These are phyloP conservation scores for Lactuca sativa DNA, from an alignment of 129 eudicot species.

Conservation along the genomic window DNA sequence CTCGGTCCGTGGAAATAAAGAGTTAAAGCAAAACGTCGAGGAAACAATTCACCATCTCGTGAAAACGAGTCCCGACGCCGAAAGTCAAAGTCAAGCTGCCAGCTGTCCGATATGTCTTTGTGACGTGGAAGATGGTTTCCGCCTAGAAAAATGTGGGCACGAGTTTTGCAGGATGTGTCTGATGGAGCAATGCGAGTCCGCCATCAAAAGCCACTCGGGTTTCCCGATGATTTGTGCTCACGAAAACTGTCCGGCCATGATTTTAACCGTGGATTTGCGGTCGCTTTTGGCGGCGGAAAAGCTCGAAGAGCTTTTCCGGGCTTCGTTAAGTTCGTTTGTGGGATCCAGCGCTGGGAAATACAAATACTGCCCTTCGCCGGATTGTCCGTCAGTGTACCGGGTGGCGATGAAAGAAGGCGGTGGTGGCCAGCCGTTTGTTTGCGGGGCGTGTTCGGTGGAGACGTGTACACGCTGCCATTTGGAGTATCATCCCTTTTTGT, in stretches of 20 bases:
- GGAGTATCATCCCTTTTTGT: constrained; percentile 75
- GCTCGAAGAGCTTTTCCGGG: constrained; percentile 84
- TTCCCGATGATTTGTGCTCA: constrained; percentile 66
- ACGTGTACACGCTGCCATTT: constrained; percentile 83
- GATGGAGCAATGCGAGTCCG: constrained; percentile 80
- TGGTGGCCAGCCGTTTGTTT: constrained; percentile 46
- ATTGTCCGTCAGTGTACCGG: constrained; percentile 76
- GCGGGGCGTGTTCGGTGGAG: constrained; percentile 84
- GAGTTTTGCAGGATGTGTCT: constrained; percentile 75
- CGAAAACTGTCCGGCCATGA: constrained; percentile 54
- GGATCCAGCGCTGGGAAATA: constrained; percentile 61
- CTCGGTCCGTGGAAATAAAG: constrained; percentile 59
- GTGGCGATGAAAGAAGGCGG: constrained; percentile 33
- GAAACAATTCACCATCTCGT: constrained; percentile 60
- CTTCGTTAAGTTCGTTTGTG: constrained; percentile 78
- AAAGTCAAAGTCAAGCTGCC: constrained; percentile 9
- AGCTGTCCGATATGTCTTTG: constrained; percentile 88
- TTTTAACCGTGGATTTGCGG: constrained; percentile 56
- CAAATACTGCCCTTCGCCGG: constrained; percentile 94
- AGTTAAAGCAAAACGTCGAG: constrained; percentile 67
- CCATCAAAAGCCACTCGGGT: constrained; percentile 65
- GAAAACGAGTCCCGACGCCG: constrained; percentile 17
- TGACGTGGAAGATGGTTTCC: constrained; percentile 70
- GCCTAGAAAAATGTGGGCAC: constrained; percentile 66
- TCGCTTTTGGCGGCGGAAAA: constrained; percentile 48